These are phyloP conservation scores for Isabelozyma heimii DNA, from an alignment of 805 yeast genomes.

Conservation along the genomic window DNA sequence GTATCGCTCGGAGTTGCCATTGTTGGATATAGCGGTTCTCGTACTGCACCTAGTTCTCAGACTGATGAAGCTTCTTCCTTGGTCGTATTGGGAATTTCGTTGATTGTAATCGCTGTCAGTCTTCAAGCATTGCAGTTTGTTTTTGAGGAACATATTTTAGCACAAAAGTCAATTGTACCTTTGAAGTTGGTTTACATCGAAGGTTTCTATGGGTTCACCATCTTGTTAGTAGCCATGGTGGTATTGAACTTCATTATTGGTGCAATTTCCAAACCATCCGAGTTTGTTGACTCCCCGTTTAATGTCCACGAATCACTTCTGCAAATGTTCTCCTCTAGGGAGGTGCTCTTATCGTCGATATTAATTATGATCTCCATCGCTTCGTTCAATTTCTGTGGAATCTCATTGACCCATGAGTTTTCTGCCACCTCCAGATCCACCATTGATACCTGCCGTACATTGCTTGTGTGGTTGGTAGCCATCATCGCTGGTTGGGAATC, in stretches of 20 bases:
- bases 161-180: slow-evolving; percentile 54
- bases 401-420: slow-evolving; percentile 59
- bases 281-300: slow-evolving; percentile 49
- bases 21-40: slow-evolving; percentile 70
- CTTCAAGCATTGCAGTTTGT: slow-evolving; percentile 77
- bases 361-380: slow-evolving; percentile 72
- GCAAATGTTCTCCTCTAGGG: slow-evolving; percentile 43
- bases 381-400: slow-evolving; percentile 69
- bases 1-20: slow-evolving; percentile 68
- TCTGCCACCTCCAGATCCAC: slow-evolving; percentile 81
- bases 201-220: slow-evolving; percentile 60
- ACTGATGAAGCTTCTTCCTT: slow-evolving; percentile 10
- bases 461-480: slow-evolving; percentile 74
- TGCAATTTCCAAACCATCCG: slow-evolving; percentile 17
- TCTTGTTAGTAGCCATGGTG: slow-evolving; percentile 46
- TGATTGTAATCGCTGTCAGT: slow-evolving; percentile 61
- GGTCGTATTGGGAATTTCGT: slow-evolving; percentile 52
- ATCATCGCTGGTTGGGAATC: slow-evolving; percentile 72
- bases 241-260: slow-evolving; percentile 43
- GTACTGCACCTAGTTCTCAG: slow-evolving; percentile 14
- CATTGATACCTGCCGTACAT: slow-evolving; percentile 72
- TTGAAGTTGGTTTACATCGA: slow-evolving; percentile 68
- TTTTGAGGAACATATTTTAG: slow-evolving; percentile 66
- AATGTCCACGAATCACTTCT: slow-evolving; percentile 51
- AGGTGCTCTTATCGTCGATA: slow-evolving; percentile 52